Percentiles rank a stretch among this genome's conserved stretches.
phyloP scores from a whole-genome alignment of 495 filamentous ascomycete species.

The Ramalina peruviana region DNA sequence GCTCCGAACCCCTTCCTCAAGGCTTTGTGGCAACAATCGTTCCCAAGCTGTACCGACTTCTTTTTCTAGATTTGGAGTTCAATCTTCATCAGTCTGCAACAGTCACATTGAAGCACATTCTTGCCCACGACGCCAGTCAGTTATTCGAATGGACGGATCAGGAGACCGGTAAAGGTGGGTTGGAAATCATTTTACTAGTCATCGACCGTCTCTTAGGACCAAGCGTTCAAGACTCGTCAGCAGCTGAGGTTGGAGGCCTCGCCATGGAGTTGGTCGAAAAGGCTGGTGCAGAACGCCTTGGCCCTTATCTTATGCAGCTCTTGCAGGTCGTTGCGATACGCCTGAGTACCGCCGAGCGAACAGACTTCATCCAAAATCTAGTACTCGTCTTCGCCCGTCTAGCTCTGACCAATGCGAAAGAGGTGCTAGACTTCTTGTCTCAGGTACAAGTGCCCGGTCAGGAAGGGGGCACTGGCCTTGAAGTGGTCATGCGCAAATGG shows the following conservation, averaged over 20 bases:
- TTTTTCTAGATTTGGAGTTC: slow-evolving; percentile 67
- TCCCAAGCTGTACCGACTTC: slow-evolving; percentile 70
- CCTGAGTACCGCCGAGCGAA: slow-evolving; percentile 62
- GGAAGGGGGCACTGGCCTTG: slow-evolving; percentile 53
- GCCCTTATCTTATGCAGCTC: slow-evolving; percentile 80
- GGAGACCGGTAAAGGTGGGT: slow-evolving; percentile 61
- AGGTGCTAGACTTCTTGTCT: slow-evolving; percentile 82
- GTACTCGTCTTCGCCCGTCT: slow-evolving; percentile 91
- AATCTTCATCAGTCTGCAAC: slow-evolving; percentile 70
- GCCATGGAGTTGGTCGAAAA: slow-evolving; percentile 92
- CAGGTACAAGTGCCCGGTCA: slow-evolving; percentile 57
- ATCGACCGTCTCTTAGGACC: slow-evolving; percentile 86
- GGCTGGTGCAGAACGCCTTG: slow-evolving; percentile 75
- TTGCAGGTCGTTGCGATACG: slow-evolving; percentile 81
- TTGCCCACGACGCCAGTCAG: slow-evolving; percentile 76
- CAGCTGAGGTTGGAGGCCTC: slow-evolving; percentile 89
- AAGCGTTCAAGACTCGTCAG: slow-evolving; percentile 71
- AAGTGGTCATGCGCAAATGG: slow-evolving; percentile 88
- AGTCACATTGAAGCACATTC: slow-evolving; percentile 70
- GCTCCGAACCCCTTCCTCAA: slow-evolving; percentile 65
- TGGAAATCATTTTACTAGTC: slow-evolving; percentile 79
- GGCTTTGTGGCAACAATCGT: slow-evolving; percentile 76
- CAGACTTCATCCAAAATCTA: slow-evolving; percentile 79
- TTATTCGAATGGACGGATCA: slow-evolving; percentile 65
- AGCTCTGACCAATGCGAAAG: slow-evolving; percentile 66